Evolutionary conservation across 2,329 filamentous ascomycete genomes (phyloP).

Genomic region (Metarhizium brunneum): DNA sequence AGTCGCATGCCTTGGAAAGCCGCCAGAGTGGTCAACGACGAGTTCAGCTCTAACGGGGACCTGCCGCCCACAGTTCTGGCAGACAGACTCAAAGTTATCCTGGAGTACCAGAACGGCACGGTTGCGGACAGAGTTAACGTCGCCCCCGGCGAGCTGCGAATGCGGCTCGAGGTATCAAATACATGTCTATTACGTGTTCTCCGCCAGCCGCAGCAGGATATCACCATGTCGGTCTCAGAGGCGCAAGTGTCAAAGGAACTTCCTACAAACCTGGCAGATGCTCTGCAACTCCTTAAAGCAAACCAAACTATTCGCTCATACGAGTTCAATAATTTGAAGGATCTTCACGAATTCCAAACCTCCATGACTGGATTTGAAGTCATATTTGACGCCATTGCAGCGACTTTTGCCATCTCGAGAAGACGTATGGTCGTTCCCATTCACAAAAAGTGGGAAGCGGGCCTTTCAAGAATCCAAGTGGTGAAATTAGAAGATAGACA

Average conservation of each 20-base stretch:
- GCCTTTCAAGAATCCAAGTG: slow-evolving; percentile 69
- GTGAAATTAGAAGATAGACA: slow-evolving; percentile 62
- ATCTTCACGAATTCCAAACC: slow-evolving; percentile 70
- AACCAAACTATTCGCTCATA: slow-evolving; percentile 62
- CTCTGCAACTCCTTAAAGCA: slow-evolving; percentile 48
- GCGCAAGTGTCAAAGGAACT: slow-evolving; percentile 53
- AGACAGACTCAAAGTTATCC: slow-evolving; percentile 64
- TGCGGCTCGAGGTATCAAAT: slow-evolving; percentile 55
- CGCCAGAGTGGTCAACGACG: slow-evolving; percentile 63
- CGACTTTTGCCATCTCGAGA: slow-evolving; percentile 71
- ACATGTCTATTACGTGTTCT: slow-evolving; percentile 55
- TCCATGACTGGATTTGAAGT: slow-evolving; percentile 75
- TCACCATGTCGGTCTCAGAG: slow-evolving; percentile 67
- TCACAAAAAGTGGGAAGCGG: slow-evolving; percentile 88
- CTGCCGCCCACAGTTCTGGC: slow-evolving; percentile 62
- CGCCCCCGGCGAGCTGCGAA: slow-evolving; percentile 61
- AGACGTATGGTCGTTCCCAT: slow-evolving; percentile 85
- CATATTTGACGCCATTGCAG: slow-evolving; percentile 62
- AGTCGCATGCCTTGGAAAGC: slow-evolving; percentile 54
- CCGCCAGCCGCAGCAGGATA: slow-evolving; percentile 65
- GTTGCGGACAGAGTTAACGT: slow-evolving; percentile 80
- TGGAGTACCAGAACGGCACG: slow-evolving; percentile 67
- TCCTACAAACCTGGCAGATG: slow-evolving; percentile 52
- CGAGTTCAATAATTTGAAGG: slow-evolving; percentile 53
- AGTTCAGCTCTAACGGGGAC: slow-evolving; percentile 50